These are phyloP conservation scores for Luvunga scandens DNA, from an alignment of 345 rosid genomes.

Conservation along the genomic window DNA sequence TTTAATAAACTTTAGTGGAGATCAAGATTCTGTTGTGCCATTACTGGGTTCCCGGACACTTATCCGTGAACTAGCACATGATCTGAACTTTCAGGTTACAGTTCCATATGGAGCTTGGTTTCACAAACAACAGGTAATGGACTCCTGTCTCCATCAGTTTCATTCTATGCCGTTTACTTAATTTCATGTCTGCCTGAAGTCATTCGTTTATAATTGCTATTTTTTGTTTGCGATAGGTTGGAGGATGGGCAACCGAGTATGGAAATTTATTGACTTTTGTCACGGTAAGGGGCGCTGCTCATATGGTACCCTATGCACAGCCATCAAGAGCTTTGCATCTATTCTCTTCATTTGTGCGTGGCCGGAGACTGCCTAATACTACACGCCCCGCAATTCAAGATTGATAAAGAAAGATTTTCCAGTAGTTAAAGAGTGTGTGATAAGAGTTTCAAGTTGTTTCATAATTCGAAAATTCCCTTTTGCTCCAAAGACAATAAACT, in stretches of 20 bases:
- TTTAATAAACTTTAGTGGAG: constrained; percentile 50
- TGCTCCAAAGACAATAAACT: not conserved
- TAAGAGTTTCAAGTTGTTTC: constrained; percentile 1
- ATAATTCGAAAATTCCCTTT: not conserved
- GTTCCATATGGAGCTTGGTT: constrained; percentile 86
- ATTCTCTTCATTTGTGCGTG: constrained; percentile 63
- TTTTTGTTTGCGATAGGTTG: constrained; percentile 42
- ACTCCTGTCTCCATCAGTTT: not conserved
- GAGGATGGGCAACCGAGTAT: constrained; percentile 84
- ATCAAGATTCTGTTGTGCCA: constrained; percentile 87
- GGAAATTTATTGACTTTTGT: constrained; percentile 73
- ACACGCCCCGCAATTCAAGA: constrained; percentile 39
- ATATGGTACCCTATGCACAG: constrained; percentile 94
- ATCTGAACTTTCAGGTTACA: constrained; percentile 54
- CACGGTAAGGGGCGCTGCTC: constrained; percentile 85
- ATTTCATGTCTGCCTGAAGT: not conserved
- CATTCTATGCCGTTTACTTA: not conserved
- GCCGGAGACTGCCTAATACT: constrained; percentile 60
- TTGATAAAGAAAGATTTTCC: constrained; percentile 9
- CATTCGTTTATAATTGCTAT: not conserved
- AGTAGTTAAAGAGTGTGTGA: not conserved
- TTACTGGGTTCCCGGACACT: constrained; percentile 76
- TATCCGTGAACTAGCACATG: constrained; percentile 70
- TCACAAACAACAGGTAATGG: constrained; percentile 83
- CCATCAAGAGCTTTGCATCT: constrained; percentile 84